Percentiles rank a stretch among this genome's conserved stretches.
These are phyloP conservation scores for Suillus lakei DNA, from an alignment of 768 basidiomycete genomes.

Conservation along the genomic window DNA sequence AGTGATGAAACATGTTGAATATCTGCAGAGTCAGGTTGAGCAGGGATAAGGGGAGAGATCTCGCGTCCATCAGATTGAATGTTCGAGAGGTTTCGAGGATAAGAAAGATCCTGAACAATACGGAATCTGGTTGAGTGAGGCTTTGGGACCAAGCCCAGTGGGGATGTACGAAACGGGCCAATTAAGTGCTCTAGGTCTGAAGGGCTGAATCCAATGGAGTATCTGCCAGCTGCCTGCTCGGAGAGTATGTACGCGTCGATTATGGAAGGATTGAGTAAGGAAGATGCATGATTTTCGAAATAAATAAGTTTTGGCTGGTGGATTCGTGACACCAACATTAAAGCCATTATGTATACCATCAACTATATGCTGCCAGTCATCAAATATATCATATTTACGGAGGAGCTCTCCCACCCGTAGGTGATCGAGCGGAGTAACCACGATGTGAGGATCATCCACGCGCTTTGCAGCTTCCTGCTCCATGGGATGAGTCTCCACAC, in stretches of 20 bases:
- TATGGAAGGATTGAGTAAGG: no score
- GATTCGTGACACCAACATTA: constrained; percentile 13
- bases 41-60: no score
- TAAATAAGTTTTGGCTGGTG: no score
- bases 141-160: constrained; percentile 45
- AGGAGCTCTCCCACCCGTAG: constrained; percentile 21
- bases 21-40: no score
- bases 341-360: constrained; percentile 41
- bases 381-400: constrained; percentile 16
- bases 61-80: no score
- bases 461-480: constrained; percentile 32
- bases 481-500: constrained; percentile 32
- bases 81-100: no score
- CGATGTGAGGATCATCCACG: constrained; percentile 34
- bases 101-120: constrained; percentile 41
- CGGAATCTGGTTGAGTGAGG: constrained; percentile 34
- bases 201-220: constrained; percentile 35
- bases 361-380: constrained; percentile 35
- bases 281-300: no score
- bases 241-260: no score
- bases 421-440: constrained; percentile 37
- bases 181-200: constrained; percentile 35
- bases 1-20: no score
- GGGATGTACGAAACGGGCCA: constrained; percentile 46
- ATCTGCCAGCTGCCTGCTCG: constrained; percentile 17